Base-by-base conservation (phyloP, 1,284 basidiomycete genomes). In the Sporisorium scitamineum region DNA sequence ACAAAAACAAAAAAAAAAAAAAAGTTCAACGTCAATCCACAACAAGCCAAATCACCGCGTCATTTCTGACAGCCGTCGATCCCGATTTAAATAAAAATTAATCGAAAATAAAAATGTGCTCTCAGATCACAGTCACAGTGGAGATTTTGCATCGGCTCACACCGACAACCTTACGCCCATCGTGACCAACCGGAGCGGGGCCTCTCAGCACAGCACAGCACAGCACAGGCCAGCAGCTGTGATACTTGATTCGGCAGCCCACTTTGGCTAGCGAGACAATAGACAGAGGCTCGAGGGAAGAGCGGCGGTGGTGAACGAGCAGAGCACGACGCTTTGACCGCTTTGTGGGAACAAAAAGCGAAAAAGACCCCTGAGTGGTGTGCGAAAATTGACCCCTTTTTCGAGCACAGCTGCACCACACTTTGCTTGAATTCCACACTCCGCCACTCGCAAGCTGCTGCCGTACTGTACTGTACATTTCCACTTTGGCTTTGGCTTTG, bases 21-120 rank as follows among this genome's bases (percentile, higher is more conserved):
- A 29, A 48, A 18, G 47, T 48, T 48, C 44, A 47, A 16, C 26
- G 44, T 27, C 10, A 48, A 29, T 47, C 45, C 45, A 47, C 45
- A 27, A 18, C 37, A 3, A 39, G 4, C 18, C 16, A 39, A 39
- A 18, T 31, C 11, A 48, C 47, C 47, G 27, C 47, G 27, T 29
- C 27, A 29, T 29, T 39, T 39, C 18, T 39, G 27, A 48, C 44
- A 47, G 44, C 44, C 24, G 44, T 45, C 44, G 44, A 45, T 45
- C 44, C 24, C 24, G 24, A 45, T 26, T 13, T 22, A 26, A 14
- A n/a, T 41, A 5, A 27, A 47, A 16, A 4, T 7, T 16, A 47
- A 47, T 47, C 16, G 27, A 22, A 47, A 14, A 20, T 6, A 42
- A 42, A 20, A 4, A 14, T 14, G 37, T 39, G 37, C 37, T 39